Percentiles rank a stretch among this genome's conserved stretches.
Conservation (phyloP, 768 basidiomycete genomes). For the Tricholoma saponaceum region DNA sequence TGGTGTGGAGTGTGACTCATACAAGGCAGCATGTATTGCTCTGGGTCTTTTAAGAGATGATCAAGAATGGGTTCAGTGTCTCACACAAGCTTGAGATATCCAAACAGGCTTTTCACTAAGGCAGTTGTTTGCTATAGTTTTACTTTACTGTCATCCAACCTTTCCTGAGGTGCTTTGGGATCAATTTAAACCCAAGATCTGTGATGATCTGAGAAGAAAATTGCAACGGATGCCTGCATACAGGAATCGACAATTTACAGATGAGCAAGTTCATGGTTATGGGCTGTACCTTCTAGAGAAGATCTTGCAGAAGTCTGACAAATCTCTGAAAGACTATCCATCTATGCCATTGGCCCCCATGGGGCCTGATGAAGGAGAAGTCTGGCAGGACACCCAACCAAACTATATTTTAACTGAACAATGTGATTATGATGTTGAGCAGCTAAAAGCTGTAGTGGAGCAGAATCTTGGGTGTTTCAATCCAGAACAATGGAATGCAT, state of each 20-base stretch:
- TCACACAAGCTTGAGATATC: slow-evolving; percentile 34
- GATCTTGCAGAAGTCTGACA: slow-evolving; percentile 10
- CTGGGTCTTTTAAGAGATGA: slow-evolving; percentile 43
- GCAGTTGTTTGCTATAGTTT: slow-evolving; percentile 29
- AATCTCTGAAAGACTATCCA: slow-evolving; percentile 19
- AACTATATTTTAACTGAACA: no score
- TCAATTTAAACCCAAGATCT: slow-evolving; percentile 29
- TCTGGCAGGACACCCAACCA: no score
- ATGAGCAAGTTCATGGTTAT: slow-evolving; percentile 35
- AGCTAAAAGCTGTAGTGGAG: slow-evolving; percentile 31
- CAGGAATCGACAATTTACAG: slow-evolving; percentile 13
- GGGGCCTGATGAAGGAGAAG: no score
- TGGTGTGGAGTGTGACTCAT: no score
- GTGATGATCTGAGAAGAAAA: slow-evolving; percentile 33
- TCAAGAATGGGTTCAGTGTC: slow-evolving; percentile 37
- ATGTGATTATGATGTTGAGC: no score
- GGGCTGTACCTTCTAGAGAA: slow-evolving; percentile 31
- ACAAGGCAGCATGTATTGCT: slow-evolving; percentile 31
- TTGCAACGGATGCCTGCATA: slow-evolving; percentile 11
- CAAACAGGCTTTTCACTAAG: slow-evolving; percentile 32
- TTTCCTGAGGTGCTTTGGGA: slow-evolving; percentile 35
- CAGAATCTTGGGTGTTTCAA: slow-evolving; percentile 14
- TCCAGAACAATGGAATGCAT: no score
- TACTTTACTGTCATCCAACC: slow-evolving; percentile 8
- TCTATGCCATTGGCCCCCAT: slow-evolving; percentile 25